A percentile compares a stretch with the other conserved stretches of the same genome.
phyloP scores from a whole-genome alignment of 169 alveolate genomes.

The Condylostoma magnum region DNA sequence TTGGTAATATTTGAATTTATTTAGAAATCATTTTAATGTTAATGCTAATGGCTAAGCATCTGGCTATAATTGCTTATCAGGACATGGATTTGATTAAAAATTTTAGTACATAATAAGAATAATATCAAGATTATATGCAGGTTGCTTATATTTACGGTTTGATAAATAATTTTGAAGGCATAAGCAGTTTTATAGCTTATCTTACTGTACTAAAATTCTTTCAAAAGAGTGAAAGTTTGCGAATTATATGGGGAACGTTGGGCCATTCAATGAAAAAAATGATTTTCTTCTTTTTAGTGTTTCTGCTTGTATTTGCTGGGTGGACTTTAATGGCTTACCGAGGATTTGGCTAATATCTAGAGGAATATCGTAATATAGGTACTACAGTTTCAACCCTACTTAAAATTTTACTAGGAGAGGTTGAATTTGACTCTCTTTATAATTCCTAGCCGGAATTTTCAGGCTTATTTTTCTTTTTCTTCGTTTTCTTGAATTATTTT shows the following conservation, averaged over 20 bases:
- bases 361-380: background rate
- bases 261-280: background rate
- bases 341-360: constrained; percentile 24
- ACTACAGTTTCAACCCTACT: constrained; percentile 1
- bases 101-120: background rate
- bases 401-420: constrained; percentile 4
- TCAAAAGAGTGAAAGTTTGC: background rate
- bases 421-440: constrained; percentile 11
- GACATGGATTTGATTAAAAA: background rate
- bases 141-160: background rate
- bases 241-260: constrained; percentile 29
- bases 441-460: constrained; percentile 13
- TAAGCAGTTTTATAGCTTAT: background rate
- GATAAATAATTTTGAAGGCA: constrained; percentile 4
- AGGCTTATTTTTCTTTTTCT: constrained; percentile 11
- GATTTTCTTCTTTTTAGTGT: constrained; percentile 19
- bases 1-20: background rate
- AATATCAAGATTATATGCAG: constrained; percentile 16
- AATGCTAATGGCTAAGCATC: background rate
- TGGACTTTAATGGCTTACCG: constrained; percentile 16
- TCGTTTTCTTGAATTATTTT: constrained; percentile 12
- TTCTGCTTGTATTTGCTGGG: constrained; percentile 8
- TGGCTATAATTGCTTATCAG: background rate
- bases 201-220: constrained; percentile 2
- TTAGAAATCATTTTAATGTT: background rate